Percentiles rank a stretch among this genome's conserved stretches.
Conservation (phyloP, 2,329 filamentous ascomycete genomes). For the Stachybotrys elegans region DNA sequence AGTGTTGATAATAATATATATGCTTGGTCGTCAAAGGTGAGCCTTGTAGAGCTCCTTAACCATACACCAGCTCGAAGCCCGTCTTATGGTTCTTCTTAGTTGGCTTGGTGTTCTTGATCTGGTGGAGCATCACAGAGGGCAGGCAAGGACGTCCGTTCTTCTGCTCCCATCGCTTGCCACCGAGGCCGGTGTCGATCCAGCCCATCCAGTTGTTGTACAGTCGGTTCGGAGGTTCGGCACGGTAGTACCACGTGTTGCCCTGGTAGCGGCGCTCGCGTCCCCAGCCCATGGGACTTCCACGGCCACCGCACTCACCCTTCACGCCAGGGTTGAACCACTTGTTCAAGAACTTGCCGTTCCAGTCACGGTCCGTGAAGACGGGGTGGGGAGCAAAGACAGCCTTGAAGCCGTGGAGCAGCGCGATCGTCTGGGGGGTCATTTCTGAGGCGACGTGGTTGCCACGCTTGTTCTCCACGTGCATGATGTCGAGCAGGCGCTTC, state of each 20-base stretch:
- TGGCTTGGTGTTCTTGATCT: conserved; percentile 52
- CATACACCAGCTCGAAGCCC: conserved; percentile 31
- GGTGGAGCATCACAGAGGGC: conserved; percentile 54
- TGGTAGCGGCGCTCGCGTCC: conserved; percentile 52
- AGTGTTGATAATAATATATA: no score
- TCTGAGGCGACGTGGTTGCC: conserved; percentile 75
- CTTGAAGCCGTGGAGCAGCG: conserved; percentile 74
- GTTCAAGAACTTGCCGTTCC: conserved; percentile 49
- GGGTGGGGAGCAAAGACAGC: conserved; percentile 74
- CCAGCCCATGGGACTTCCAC: conserved; percentile 55
- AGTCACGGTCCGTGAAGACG: conserved; percentile 72
- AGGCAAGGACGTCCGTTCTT: conserved; percentile 52
- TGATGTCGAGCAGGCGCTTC: conserved; percentile 64
- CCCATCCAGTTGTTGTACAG: conserved; percentile 62
- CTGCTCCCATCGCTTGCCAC: conserved; percentile 52
- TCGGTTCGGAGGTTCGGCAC: conserved; percentile 50
- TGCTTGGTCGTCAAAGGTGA: no score
- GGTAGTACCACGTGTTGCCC: conserved; percentile 58
- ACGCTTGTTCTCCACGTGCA: conserved; percentile 71
- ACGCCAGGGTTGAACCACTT: conserved; percentile 58
- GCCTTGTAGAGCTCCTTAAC: conserved; percentile 21
- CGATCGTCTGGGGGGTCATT: conserved; percentile 71
- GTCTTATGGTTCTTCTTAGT: conserved; percentile 39
- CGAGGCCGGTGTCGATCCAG: conserved; percentile 49
- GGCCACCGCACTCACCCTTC: conserved; percentile 47